Evolutionary conservation across 306 rosid species (phyloP).

Genomic region (Alnus glutinosa): DNA sequence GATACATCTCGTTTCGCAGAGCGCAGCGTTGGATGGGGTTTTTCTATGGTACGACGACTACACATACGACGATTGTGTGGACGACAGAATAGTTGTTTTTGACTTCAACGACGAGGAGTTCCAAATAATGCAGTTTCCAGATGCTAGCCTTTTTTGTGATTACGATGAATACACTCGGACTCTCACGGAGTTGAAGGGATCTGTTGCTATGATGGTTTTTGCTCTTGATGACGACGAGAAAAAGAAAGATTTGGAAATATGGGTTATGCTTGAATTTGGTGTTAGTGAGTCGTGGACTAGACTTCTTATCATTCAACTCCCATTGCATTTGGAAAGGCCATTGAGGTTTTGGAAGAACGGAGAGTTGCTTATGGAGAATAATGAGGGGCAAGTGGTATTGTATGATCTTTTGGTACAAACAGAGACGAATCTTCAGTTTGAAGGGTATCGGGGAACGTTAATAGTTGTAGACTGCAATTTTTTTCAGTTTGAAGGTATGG

Average conservation of each 20-base stretch:
- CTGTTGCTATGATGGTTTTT: not conserved
- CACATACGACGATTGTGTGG: no score
- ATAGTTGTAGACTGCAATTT: not conserved
- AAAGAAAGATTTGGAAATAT: not conserved
- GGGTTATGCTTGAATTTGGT: not conserved
- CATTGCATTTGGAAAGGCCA: not conserved
- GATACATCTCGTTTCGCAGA: no score
- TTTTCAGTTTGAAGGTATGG: no score
- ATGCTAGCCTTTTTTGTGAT: no score
- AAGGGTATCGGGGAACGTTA: not conserved
- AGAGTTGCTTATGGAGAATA: not conserved
- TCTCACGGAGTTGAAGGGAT: not conserved
- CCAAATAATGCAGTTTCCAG: no score
- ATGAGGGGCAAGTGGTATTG: not conserved
- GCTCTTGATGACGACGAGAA: not conserved
- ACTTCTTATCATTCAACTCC: not conserved
- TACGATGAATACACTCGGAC: not conserved
- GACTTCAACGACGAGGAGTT: no score
- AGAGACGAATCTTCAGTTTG: no score
- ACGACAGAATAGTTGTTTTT: no score
- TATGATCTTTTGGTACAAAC: not conserved
- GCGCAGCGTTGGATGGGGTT: no score
- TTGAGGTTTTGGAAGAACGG: constrained; percentile 3
- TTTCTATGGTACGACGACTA: no score
- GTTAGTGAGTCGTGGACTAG: not conserved